Base-by-base conservation (phyloP, 2,329 filamentous ascomycete genomes). In the Fusarium subglutinans region DNA sequence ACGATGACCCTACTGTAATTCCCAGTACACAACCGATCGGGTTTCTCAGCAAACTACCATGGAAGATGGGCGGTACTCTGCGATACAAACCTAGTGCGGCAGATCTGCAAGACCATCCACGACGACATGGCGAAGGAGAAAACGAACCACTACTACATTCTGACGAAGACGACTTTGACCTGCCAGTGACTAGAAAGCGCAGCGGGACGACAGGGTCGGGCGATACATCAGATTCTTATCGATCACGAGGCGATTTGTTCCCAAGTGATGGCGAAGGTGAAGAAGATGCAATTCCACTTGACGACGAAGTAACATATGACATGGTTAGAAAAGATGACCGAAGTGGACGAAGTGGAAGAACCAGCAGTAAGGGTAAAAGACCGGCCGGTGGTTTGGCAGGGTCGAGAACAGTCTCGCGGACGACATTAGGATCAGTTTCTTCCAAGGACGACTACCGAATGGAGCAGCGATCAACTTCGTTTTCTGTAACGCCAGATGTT, bases 21-120 rank as follows among this genome's bases (percentile, higher is more conserved):
- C 94, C 95, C 3, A 94, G 92, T 78, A 95, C 94, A 8, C 94
- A 93, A 50, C 91, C 95, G 56, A 89, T 98, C 73, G 94, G 95
- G 1, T 98, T 98, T 78, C 83, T 98, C 45, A 92, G 93, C 75
- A 89, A 92, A 60, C 84, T 98, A 72, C 95, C 96, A 18, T 98
- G 94, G 87, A 94, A 92, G 79, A 86, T 97, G 79, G 94, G 95
- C 41, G 92, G 93, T 8, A 94, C 92, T 7, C 82, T 98, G 76
- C 89, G 94, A 79, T 98, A 98, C 81, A 94, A 94, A 80, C 96
- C 96, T 38, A 97, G 94, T 63, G 95, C 94, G 37, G 95, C 96
- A 55, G 94, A 97, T 83, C 82, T 98, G 72, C 94, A 95, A 78
- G 96, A 98, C 67, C 92, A 98, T 76, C 94, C 95, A 5, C 90